Conservation (phyloP, 108 stramenopile species). For the Fragilaria radians region DNA sequence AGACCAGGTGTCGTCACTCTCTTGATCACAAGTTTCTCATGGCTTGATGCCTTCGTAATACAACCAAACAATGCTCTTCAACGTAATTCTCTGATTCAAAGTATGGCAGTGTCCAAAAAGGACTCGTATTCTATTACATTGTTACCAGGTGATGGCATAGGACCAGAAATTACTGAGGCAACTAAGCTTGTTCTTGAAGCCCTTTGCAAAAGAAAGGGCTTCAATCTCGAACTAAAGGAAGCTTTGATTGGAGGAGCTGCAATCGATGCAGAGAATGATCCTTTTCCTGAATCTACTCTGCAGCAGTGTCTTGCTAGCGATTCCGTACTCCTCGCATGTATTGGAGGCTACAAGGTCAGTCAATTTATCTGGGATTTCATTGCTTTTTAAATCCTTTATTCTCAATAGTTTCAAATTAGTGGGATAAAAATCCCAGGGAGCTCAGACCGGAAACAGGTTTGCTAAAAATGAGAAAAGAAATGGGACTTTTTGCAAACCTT, state of each 20-base stretch:
- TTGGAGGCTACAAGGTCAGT: slow-evolving; percentile 88
- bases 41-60: too few relatives aligned
- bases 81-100: slow-evolving; percentile 1
- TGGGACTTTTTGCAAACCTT: slow-evolving; percentile 96
- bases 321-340: slow-evolving; percentile 92
- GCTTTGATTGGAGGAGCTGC: slow-evolving; percentile 96
- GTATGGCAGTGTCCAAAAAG: slow-evolving; percentile 68
- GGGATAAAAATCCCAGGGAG: slow-evolving; percentile 94
- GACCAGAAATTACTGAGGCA: slow-evolving; percentile 91
- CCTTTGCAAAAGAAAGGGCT: slow-evolving; percentile 52
- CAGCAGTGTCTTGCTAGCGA: slow-evolving; percentile 82
- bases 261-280: slow-evolving; percentile 87
- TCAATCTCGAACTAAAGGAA: slow-evolving; percentile 84
- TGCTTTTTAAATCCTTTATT: neutral
- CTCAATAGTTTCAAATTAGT: slow-evolving; percentile 16
- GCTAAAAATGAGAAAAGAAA: slow-evolving; percentile 91
- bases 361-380: too few relatives aligned
- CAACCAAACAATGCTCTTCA: slow-evolving; percentile 2
- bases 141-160: slow-evolving; percentile 88
- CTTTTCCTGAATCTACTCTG: slow-evolving; percentile 90
- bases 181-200: slow-evolving; percentile 71
- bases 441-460: slow-evolving; percentile 93
- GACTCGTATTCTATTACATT: slow-evolving; percentile 82
- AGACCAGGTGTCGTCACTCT: too few relatives aligned
- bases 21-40: too few relatives aligned